Evolutionary conservation across 1,139 yeast species (phyloP).

Genomic region (Lodderomyces parapsilosis): DNA sequence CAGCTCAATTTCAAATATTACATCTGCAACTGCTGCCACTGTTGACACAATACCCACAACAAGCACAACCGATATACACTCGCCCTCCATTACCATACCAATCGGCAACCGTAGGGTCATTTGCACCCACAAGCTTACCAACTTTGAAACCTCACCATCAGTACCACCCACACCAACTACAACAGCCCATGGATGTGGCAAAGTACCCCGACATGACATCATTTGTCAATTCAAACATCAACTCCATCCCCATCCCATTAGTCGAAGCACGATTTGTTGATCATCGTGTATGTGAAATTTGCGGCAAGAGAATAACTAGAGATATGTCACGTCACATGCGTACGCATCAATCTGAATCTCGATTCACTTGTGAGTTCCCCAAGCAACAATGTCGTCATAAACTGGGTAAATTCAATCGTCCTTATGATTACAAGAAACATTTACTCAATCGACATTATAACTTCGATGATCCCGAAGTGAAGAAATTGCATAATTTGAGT

Average conservation of each 20-base stretch:
- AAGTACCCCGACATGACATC: conserved; percentile 44
- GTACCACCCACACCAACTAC: neutral
- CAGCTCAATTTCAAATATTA: neutral
- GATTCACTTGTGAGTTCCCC: conserved; percentile 63
- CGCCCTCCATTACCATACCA: conserved; percentile 1
- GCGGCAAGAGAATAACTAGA: conserved; percentile 56
- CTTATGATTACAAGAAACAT: conserved; percentile 70
- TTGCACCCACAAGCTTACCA: neutral
- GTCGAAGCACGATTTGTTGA: conserved; percentile 36
- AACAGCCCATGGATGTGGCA: conserved; percentile 7
- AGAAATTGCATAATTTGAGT: conserved; percentile 49
- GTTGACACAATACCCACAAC: neutral
- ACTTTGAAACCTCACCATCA: conserved; percentile 1
- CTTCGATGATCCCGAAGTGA: conserved; percentile 51
- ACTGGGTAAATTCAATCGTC: conserved; percentile 64
- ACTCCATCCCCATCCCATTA: conserved; percentile 31
- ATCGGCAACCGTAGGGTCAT: neutral
- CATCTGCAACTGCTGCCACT: conserved; percentile 2
- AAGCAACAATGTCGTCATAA: conserved; percentile 55
- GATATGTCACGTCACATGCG: conserved; percentile 67
- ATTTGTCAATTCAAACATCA: conserved; percentile 36
- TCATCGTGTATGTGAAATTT: conserved; percentile 45
- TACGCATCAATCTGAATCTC: conserved; percentile 57
- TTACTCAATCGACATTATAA: conserved; percentile 60
- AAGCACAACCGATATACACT: neutral